A percentile compares a stretch with the other conserved stretches of the same genome.
Conservation (phyloP, 2,329 filamentous ascomycete species). For the Colletotrichum sp. region DNA sequence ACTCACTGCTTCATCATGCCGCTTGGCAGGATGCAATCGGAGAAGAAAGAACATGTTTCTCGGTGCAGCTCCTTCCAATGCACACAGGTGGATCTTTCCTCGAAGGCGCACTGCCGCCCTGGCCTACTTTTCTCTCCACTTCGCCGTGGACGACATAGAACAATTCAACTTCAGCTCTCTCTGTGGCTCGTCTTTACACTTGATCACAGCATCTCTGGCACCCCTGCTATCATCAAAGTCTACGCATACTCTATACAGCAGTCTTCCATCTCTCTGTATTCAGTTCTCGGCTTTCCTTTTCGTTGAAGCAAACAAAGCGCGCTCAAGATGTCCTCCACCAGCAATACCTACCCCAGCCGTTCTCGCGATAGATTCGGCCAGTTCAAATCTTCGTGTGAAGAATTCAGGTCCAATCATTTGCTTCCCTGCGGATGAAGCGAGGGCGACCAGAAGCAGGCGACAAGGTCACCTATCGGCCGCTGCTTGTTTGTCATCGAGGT, state of each 20-base stretch:
- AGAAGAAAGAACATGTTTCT: not conserved
- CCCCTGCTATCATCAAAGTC: not conserved
- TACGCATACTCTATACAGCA: not conserved
- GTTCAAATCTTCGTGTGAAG: not conserved
- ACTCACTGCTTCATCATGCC: not conserved
- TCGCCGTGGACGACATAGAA: not conserved
- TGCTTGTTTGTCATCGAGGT: not conserved
- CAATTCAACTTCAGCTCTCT: not conserved
- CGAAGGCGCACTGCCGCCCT: not conserved
- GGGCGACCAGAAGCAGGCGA: not conserved
- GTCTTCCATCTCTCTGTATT: not conserved
- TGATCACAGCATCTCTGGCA: not conserved
- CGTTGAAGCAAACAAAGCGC: not conserved
- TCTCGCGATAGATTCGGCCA: not conserved
- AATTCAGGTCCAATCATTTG: not conserved
- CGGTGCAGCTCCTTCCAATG: not conserved
- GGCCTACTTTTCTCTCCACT: not conserved
- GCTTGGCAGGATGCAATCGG: not conserved
- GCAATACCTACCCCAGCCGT: not conserved
- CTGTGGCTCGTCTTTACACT: not conserved
- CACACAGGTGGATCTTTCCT: no score
- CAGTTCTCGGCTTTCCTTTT: not conserved
- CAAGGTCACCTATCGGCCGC: not conserved
- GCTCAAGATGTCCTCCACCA: not conserved
- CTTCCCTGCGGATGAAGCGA: not conserved